These are phyloP conservation scores for Purpureocillium lavendulum DNA, from an alignment of 2,329 filamentous ascomycete species.

Conservation along the genomic window DNA sequence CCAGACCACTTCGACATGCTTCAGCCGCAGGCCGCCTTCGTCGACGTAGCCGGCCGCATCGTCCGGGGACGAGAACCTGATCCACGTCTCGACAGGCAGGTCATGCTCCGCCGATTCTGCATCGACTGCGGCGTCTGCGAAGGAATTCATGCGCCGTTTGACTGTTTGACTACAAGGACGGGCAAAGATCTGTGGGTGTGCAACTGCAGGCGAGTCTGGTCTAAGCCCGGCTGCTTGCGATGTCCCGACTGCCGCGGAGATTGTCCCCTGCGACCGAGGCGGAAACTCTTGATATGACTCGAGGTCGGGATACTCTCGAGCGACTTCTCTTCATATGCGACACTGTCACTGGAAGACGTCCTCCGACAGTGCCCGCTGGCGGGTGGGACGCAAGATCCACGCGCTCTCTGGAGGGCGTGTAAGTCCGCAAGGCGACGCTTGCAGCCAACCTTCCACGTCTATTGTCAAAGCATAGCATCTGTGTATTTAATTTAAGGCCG, in stretches of 20 bases:
- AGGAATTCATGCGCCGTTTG: conserved; percentile 27
- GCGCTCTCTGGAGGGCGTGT: too few relatives aligned
- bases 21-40: conserved; percentile 22
- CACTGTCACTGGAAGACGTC: too few relatives aligned
- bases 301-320: not conserved
- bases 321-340: too few relatives aligned
- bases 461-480: too few relatives aligned
- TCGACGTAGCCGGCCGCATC: conserved; percentile 21
- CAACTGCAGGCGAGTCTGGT: conserved; percentile 25
- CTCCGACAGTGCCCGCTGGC: too few relatives aligned
- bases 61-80: conserved; percentile 19
- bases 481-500: too few relatives aligned
- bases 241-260: conserved; percentile 25
- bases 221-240: conserved; percentile 23
- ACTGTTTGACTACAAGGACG: conserved; percentile 27
- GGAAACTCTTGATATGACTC: conserved; percentile 14
- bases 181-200: conserved; percentile 32
- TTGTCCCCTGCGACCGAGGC: conserved; percentile 26
- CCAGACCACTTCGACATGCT: conserved; percentile 29
- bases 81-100: conserved; percentile 15
- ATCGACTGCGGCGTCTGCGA: conserved; percentile 30
- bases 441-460: too few relatives aligned
- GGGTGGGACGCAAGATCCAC: too few relatives aligned
- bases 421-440: too few relatives aligned
- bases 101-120: conserved; percentile 29